Evolutionary conservation across 2,329 filamentous ascomycete genomes (phyloP).

Genomic region (Fusarium luffae): DNA sequence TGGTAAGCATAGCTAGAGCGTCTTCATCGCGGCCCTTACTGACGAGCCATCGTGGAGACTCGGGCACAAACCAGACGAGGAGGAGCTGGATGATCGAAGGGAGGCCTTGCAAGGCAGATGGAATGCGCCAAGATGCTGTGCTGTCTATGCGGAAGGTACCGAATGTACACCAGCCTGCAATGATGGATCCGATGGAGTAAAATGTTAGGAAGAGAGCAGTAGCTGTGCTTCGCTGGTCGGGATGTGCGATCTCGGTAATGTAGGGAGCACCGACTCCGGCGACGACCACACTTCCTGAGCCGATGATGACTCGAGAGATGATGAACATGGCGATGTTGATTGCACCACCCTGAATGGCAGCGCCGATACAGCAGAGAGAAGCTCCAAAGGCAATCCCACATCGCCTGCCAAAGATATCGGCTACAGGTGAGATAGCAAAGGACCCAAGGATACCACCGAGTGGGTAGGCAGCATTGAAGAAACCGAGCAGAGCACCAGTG

Average conservation of each 20-base stretch:
- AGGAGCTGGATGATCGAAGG: background rate
- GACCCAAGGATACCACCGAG: background rate
- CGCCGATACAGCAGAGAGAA: background rate
- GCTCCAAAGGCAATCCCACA: background rate
- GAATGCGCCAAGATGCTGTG: background rate
- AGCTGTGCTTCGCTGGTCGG: background rate
- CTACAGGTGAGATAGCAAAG: background rate
- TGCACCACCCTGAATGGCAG: background rate
- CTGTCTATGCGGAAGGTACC: background rate
- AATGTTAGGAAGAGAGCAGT: conserved; percentile 1
- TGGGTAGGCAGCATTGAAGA: conserved; percentile 2
- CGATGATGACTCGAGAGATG: background rate
- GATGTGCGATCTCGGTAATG: conserved; percentile 1
- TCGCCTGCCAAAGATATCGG: background rate
- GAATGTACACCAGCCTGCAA: conserved; percentile 1
- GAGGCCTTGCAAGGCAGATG: background rate
- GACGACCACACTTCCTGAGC: background rate
- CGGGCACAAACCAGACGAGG: background rate
- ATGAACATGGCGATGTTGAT: conserved; percentile 12
- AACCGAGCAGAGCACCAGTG: background rate
- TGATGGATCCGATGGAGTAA: background rate
- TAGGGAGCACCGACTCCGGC: background rate
- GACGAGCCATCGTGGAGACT: conserved; percentile 1
- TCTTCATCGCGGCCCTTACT: background rate
- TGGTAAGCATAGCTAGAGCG: background rate